These are phyloP conservation scores for Parachaetomium inaequale DNA, from an alignment of 495 filamentous ascomycete genomes.

Conservation along the genomic window DNA sequence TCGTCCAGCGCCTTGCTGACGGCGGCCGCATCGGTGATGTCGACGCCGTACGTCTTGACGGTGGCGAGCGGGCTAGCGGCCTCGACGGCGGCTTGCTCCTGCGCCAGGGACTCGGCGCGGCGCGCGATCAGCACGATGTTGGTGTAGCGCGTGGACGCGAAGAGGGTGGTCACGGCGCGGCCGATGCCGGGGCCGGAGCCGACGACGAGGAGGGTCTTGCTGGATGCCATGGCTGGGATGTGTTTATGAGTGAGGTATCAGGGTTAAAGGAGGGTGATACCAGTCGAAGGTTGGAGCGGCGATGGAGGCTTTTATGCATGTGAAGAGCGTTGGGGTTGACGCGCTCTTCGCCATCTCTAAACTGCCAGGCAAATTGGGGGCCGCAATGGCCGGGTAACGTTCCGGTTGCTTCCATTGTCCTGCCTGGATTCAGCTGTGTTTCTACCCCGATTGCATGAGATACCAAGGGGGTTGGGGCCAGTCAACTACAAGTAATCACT, in stretches of 20 bases:
- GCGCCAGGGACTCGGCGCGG: conserved; percentile 30
- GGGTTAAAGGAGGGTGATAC: not conserved
- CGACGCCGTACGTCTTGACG: conserved; percentile 32
- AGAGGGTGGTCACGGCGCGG: conserved; percentile 32
- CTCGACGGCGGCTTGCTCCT: conserved; percentile 31
- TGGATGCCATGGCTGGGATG: not conserved
- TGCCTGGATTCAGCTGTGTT: too few relatives aligned
- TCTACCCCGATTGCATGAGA: too few relatives aligned
- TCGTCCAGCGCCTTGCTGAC: conserved; percentile 31
- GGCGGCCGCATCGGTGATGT: conserved; percentile 30
- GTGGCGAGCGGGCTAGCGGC: conserved; percentile 22
- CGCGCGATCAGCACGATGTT: conserved; percentile 41
- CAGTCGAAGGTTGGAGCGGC: too few relatives aligned
- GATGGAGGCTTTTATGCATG: too few relatives aligned
- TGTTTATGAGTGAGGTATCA: not conserved
- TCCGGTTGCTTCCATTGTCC: too few relatives aligned
- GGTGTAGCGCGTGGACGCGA: conserved; percentile 36
- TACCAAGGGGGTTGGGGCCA: too few relatives aligned
- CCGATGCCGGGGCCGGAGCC: conserved; percentile 46
- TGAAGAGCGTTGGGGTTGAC: too few relatives aligned
- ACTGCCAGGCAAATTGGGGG: too few relatives aligned
- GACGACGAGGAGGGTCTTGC: conserved; percentile 33
- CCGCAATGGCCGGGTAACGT: too few relatives aligned
- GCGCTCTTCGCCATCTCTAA: too few relatives aligned
- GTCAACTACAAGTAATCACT: too few relatives aligned